Evolutionary conservation across 208 protist species (phyloP).

Genomic region (Sergeia podlipaevii): DNA sequence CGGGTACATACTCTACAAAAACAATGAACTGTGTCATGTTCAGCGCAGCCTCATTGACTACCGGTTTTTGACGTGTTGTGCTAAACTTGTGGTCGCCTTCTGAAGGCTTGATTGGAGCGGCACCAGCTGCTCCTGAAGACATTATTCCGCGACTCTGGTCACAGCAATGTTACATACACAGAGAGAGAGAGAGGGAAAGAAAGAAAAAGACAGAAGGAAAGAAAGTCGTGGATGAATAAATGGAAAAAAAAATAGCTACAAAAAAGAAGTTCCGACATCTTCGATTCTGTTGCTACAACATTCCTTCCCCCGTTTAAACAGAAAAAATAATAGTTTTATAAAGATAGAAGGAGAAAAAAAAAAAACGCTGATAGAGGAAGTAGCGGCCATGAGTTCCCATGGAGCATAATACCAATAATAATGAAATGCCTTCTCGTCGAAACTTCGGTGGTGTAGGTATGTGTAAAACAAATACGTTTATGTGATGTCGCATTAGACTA

Average conservation of each 20-base stretch:
- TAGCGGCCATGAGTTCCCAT: too few relatives aligned
- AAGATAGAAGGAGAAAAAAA: too few relatives aligned
- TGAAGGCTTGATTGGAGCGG: neutral
- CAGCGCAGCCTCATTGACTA: neutral
- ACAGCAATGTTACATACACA: neutral
- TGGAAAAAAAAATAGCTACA: neutral
- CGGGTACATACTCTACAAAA: slow-evolving; percentile 16
- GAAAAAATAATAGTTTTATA: too few relatives aligned
- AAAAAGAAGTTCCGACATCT: too few relatives aligned
- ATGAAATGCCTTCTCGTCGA: too few relatives aligned
- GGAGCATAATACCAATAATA: too few relatives aligned
- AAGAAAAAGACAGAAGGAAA: slow-evolving; percentile 6
- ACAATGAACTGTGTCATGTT: neutral
- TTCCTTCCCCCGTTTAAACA: too few relatives aligned
- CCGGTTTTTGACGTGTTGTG: neutral
- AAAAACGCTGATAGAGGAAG: too few relatives aligned
- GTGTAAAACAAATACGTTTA: neutral
- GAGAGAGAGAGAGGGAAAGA: neutral
- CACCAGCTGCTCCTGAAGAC: neutral
- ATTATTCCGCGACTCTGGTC: neutral
- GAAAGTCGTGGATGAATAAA: neutral
- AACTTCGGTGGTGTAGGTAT: too few relatives aligned
- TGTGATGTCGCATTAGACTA: slow-evolving; percentile 1
- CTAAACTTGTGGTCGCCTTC: neutral
- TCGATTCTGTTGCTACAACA: too few relatives aligned